These are phyloP conservation scores for Trypethelium eluteriae DNA, from an alignment of 495 filamentous ascomycete genomes.

Conservation along the genomic window DNA sequence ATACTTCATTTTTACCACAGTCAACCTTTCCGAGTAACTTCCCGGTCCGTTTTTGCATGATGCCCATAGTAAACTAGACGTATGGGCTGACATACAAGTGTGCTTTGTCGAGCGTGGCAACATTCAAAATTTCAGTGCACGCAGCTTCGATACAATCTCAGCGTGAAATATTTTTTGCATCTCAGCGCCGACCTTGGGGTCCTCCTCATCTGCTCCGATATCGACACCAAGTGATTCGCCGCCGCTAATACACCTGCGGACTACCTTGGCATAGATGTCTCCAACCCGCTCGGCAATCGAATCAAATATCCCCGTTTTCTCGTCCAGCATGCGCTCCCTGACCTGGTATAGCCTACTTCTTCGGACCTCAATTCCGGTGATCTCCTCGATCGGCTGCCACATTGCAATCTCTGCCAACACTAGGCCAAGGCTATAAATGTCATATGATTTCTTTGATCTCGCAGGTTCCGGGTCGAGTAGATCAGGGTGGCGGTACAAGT, in stretches of 20 bases:
- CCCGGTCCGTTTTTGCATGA: neutral
- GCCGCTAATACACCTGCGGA: slow-evolving; percentile 8
- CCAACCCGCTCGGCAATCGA: slow-evolving; percentile 6
- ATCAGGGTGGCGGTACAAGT: slow-evolving; percentile 32
- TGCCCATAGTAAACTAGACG: neutral
- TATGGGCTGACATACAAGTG: neutral
- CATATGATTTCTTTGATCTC: slow-evolving; percentile 39
- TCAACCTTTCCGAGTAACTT: neutral
- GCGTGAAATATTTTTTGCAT: neutral
- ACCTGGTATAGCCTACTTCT: slow-evolving; percentile 10
- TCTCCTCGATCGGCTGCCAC: slow-evolving; percentile 41
- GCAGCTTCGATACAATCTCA: slow-evolving; percentile 8
- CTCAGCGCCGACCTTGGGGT: slow-evolving; percentile 1
- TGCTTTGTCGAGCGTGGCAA: neutral
- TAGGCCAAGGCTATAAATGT: slow-evolving; percentile 46
- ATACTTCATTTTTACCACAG: neutral
- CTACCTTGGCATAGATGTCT: slow-evolving; percentile 1
- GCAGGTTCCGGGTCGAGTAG: slow-evolving; percentile 1
- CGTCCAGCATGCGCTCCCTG: slow-evolving; percentile 13
- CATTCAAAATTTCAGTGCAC: neutral
- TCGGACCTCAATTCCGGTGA: slow-evolving; percentile 34
- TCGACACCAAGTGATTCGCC: slow-evolving; percentile 1
- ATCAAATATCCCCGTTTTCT: slow-evolving; percentile 9
- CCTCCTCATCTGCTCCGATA: slow-evolving; percentile 4
- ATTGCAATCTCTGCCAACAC: slow-evolving; percentile 46